Evolutionary conservation across 441 rosid species (phyloP).

Genomic region (Rhodomyrtus psidioides): DNA sequence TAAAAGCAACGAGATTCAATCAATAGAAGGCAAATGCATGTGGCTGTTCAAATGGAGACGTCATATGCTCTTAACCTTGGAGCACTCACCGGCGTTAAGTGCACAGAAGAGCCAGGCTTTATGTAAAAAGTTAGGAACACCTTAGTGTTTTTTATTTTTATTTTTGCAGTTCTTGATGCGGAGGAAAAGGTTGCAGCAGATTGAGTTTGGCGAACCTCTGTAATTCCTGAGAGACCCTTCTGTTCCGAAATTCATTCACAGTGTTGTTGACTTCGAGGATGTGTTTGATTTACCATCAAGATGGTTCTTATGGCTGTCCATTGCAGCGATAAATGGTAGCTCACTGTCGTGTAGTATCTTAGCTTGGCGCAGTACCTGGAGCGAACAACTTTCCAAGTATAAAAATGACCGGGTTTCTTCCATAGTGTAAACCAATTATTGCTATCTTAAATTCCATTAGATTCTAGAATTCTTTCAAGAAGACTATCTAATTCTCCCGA

Average conservation of each 20-base stretch:
- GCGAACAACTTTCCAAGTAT: neutral
- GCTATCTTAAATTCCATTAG: no score
- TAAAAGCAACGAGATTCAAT: neutral
- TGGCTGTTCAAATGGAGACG: neutral
- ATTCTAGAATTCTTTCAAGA: no score
- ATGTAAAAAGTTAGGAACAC: neutral
- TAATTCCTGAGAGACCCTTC: neutral
- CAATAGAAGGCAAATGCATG: neutral
- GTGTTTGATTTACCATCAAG: neutral
- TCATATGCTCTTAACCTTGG: neutral
- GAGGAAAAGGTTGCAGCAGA: no score
- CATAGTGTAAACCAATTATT: no score
- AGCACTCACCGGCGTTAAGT: neutral
- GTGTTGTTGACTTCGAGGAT: neutral
- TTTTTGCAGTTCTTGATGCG: no score
- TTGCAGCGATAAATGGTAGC: neutral
- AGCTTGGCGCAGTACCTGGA: neutral
- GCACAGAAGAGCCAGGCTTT: neutral
- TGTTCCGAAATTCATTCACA: neutral
- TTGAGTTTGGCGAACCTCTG: neutral
- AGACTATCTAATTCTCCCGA: no score
- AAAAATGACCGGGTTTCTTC: neutral
- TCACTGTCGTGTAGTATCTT: neutral
- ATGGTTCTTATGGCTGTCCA: neutral
- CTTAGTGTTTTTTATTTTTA: no score